Base-by-base conservation (phyloP, 2,329 filamentous ascomycete genomes). In the Diaporthe amygdali region DNA sequence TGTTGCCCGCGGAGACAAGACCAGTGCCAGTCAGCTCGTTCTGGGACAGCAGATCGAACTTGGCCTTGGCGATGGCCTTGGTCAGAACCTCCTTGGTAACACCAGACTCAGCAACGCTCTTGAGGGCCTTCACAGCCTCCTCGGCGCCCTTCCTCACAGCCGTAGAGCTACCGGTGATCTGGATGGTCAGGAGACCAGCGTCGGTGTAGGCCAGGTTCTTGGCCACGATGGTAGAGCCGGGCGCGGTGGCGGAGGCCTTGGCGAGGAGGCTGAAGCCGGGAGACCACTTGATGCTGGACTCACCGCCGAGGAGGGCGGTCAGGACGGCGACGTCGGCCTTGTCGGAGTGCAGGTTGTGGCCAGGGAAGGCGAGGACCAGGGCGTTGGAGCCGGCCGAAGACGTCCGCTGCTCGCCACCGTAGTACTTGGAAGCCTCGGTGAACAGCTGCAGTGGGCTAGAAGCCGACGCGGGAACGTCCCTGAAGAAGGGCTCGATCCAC, bases 401-500 rank as follows among this genome's bases (percentile, higher is more conserved):
- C 76, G 93, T 93, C 77, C 96, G 94, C 87, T 97, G 94, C 88
- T 99, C 95, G 80, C 96, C 97, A 82, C 96, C 96, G 80, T 91
- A 93, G 91, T 98, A 99, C 84, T 95, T 96, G 81, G 91, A 89
- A 74, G 93, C 87, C 76, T 90, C 83, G 73, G 86, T 85, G 80
- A 90, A 88, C 74, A 93, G 84, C 49, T 84, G 77, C 76, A 88
- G 82, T 78, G 87, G 84, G 79, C 85, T 83, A 76, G 84, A 82
- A 73, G 88, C 80, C 74, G 87, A 82, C 76, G 86, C 81, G 71
- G 92, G 88, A 63, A 93, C 87, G 72, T 88, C 87, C 81, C 91
- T 90, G 88, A 99, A 98, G 89, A 98, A 98, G 81, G 97, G 91
- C 79, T 91, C 90, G 74, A 97, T 92, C 95, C 96, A 98, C 86